phyloP scores from a whole-genome alignment of 371 early-diverging fungal species.

The Mucor saturninus region DNA sequence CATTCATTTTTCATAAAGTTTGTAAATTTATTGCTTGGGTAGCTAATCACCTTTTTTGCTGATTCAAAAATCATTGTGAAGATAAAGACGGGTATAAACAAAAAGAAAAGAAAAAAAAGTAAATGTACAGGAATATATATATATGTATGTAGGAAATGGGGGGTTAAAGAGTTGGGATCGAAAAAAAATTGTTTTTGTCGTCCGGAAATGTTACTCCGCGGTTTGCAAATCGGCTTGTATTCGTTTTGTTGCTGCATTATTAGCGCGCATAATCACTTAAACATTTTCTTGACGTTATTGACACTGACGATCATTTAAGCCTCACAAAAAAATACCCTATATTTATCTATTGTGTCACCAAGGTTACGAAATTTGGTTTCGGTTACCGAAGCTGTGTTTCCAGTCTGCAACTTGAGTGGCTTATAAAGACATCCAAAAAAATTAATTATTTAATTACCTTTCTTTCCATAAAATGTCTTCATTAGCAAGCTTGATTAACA shows the following conservation, averaged over 20 bases:
- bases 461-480: constrained; percentile 30
- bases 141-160: neutral
- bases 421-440: neutral
- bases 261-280: neutral
- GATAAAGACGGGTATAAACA: too few relatives aligned
- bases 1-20: constrained; percentile 7
- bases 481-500: constrained; percentile 44
- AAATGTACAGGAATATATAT: neutral
- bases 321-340: neutral
- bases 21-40: neutral
- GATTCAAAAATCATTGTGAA: neutral
- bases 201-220: neutral
- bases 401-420: neutral
- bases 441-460: constrained; percentile 2
- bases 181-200: neutral
- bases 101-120: neutral
- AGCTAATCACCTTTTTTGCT: neutral
- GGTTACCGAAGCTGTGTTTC: neutral
- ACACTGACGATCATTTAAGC: too few relatives aligned
- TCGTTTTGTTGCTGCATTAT: neutral
- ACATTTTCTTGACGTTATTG: too few relatives aligned
- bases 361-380: neutral
- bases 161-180: neutral
- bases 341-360: neutral
- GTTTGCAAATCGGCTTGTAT: neutral